Conservation (phyloP, 768 basidiomycete genomes). For the Sporobolomyces pararoseus region DNA sequence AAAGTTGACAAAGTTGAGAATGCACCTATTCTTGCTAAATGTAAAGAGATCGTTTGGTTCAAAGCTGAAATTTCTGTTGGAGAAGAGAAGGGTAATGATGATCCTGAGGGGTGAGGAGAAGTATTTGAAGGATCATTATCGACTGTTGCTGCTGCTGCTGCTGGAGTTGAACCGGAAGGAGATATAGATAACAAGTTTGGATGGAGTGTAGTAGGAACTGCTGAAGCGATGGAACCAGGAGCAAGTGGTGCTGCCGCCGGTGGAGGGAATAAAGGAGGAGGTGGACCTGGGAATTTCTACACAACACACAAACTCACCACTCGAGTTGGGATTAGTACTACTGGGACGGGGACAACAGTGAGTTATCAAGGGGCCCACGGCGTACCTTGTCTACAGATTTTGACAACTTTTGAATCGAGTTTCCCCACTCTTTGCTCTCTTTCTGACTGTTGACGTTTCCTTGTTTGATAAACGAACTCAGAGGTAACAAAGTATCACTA, state of each 20-base stretch:
- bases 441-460: conserved; percentile 58
- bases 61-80: conserved; percentile 28
- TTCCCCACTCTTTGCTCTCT: conserved; percentile 81
- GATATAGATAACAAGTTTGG: conserved; percentile 20
- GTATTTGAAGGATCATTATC: conserved; percentile 50
- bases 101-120: conserved; percentile 56
- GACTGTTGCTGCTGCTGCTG: too few relatives aligned
- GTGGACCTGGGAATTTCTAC: conserved; percentile 16
- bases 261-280: conserved; percentile 28
- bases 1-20: conserved; percentile 65
- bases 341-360: too few relatives aligned
- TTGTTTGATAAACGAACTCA: conserved; percentile 23
- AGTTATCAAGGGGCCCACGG: too few relatives aligned
- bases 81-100: conserved; percentile 45
- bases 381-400: conserved; percentile 87
- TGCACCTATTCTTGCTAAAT: conserved; percentile 59
- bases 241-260: conserved; percentile 1
- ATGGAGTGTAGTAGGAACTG: neutral
- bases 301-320: neutral
- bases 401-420: conserved; percentile 68
- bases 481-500: conserved; percentile 17
- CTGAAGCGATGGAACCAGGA: too few relatives aligned
- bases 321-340: too few relatives aligned
- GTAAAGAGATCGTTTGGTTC: conserved; percentile 55
- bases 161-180: conserved; percentile 51